Evolutionary conservation across 2,329 filamentous ascomycete species (phyloP).

Genomic region (Apiospora malaysiana): DNA sequence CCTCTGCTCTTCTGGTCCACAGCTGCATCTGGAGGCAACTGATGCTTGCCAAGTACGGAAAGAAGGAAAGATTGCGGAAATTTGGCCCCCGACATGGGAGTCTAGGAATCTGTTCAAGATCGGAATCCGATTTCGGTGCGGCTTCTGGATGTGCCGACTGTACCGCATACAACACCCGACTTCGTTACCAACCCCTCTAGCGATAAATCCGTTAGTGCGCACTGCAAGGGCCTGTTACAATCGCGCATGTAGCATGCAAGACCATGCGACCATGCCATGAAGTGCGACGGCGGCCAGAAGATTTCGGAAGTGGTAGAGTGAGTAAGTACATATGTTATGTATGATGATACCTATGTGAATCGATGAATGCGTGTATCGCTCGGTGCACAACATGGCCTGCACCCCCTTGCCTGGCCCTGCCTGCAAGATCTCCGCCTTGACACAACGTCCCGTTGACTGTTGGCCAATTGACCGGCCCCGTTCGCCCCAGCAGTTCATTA

Average conservation of each 20-base stretch:
- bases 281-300: background rate
- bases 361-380: background rate
- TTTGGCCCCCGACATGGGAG: background rate
- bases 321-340: too few species aligned
- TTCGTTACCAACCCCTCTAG: background rate
- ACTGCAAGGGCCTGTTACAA: background rate
- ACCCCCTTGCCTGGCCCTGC: background rate
- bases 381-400: constrained; percentile 1
- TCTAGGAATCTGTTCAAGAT: background rate
- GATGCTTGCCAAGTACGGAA: constrained; percentile 19
- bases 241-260: background rate
- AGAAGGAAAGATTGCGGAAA: background rate
- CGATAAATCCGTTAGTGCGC: background rate
- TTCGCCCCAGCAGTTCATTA: constrained; percentile 14
- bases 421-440: constrained; percentile 3
- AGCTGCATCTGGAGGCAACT: background rate
- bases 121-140: constrained; percentile 20
- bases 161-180: constrained; percentile 5
- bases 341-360: background rate
- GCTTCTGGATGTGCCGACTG: background rate
- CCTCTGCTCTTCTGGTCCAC: background rate
- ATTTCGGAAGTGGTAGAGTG: background rate
- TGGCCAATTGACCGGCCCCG: background rate
- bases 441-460: background rate
- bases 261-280: background rate